Evolutionary conservation across 2,329 filamentous ascomycete species (phyloP).

Genomic region (Xylariaceae sp.): DNA sequence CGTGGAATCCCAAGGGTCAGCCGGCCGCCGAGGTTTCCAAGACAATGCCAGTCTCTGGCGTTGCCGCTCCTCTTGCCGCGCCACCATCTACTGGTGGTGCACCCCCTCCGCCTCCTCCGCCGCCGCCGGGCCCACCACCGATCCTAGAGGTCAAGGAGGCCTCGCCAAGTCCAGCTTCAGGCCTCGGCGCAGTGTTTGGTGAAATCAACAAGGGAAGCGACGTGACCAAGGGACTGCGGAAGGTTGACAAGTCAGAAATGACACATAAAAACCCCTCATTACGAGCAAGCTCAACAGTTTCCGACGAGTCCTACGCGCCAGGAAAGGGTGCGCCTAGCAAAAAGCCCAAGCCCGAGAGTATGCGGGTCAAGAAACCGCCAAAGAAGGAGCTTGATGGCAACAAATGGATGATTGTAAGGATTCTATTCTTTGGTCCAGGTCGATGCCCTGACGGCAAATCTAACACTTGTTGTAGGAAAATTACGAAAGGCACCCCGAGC

Average conservation of each 20-base stretch:
- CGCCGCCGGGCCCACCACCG: slow-evolving; percentile 64
- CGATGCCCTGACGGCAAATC: not conserved
- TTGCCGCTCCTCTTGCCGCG: slow-evolving; percentile 42
- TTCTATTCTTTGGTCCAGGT: not conserved
- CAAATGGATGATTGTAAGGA: slow-evolving; percentile 78
- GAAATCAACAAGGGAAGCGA: slow-evolving; percentile 83
- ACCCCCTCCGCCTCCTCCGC: slow-evolving; percentile 61
- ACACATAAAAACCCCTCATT: slow-evolving; percentile 96
- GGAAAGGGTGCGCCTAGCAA: slow-evolving; percentile 83
- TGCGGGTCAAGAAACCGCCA: slow-evolving; percentile 76
- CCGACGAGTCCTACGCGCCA: slow-evolving; percentile 51
- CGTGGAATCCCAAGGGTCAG: slow-evolving; percentile 77
- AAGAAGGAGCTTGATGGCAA: slow-evolving; percentile 77
- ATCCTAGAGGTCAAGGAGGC: slow-evolving; percentile 54
- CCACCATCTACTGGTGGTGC: slow-evolving; percentile 50
- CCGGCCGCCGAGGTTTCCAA: slow-evolving; percentile 63
- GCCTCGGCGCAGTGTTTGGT: slow-evolving; percentile 83
- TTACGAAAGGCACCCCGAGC: slow-evolving; percentile 68
- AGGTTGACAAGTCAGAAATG: slow-evolving; percentile 94
- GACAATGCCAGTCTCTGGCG: slow-evolving; percentile 47
- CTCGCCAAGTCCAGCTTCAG: slow-evolving; percentile 44
- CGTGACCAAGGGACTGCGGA: slow-evolving; percentile 84
- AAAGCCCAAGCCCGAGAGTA: slow-evolving; percentile 79
- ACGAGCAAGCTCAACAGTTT: slow-evolving; percentile 65
- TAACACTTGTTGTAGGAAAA: slow-evolving; percentile 60